These are phyloP conservation scores for Scutellaria baicalensis DNA, from an alignment of 257 asterid species.

Conservation along the genomic window DNA sequence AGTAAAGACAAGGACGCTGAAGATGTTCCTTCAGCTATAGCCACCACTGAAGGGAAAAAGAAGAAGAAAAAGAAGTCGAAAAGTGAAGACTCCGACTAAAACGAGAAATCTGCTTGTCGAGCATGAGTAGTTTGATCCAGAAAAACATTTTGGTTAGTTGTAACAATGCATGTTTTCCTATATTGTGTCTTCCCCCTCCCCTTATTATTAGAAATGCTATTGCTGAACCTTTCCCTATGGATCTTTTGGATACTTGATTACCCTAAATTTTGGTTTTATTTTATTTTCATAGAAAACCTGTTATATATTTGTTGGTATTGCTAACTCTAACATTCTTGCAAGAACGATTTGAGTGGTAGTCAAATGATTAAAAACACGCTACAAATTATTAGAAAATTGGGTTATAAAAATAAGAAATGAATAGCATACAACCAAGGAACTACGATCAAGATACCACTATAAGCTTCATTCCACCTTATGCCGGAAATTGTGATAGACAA, in stretches of 20 bases:
- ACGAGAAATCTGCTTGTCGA: neutral
- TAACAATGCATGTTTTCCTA: neutral
- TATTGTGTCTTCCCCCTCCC: neutral
- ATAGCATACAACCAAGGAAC: too few species aligned
- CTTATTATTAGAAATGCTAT: neutral
- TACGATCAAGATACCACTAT: too few species aligned
- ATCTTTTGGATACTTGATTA: constrained; percentile 7
- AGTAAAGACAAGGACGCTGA: constrained; percentile 33
- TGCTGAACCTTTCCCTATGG: neutral
- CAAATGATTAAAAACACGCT: too few species aligned
- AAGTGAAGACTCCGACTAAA: constrained; percentile 21
- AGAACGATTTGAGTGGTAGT: too few species aligned
- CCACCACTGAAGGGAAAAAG: constrained; percentile 42
- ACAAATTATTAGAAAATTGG: too few species aligned
- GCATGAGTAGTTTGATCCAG: neutral
- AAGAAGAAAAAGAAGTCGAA: constrained; percentile 53
- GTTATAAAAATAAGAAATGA: too few species aligned
- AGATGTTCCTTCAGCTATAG: constrained; percentile 2
- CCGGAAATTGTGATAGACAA: too few species aligned
- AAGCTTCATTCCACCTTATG: too few species aligned
- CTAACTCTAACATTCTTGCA: too few species aligned
- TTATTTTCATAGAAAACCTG: too few species aligned
- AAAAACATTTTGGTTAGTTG: neutral
- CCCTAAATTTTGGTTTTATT: neutral
- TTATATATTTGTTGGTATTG: too few species aligned